phyloP scores from a whole-genome alignment of 2,329 filamentous ascomycete species.

The Colletotrichum cuscutae region DNA sequence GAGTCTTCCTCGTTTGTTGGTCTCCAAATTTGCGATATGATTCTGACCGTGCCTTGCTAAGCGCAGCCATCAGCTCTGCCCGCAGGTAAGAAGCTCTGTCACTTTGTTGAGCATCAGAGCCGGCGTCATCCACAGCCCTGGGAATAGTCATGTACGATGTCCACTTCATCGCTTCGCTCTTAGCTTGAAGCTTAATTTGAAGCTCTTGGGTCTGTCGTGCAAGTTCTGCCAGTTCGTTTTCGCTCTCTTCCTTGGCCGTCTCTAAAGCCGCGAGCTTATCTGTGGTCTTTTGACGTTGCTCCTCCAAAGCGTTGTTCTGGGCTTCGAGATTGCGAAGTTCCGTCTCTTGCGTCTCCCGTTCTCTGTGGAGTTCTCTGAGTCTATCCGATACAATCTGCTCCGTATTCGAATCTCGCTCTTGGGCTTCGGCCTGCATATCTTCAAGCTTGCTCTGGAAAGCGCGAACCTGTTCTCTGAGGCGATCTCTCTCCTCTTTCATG shows the following conservation, averaged over 20 bases:
- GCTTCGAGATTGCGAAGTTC: conserved; percentile 2
- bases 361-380: neutral
- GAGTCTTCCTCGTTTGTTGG: neutral
- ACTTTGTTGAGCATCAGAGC: neutral
- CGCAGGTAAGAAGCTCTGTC: neutral
- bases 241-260: neutral
- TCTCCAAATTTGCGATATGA: neutral
- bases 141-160: neutral
- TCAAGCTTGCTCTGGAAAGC: neutral
- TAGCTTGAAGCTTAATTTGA: conserved; percentile 5
- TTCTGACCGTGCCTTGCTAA: neutral
- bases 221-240: neutral
- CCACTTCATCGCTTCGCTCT: conserved; percentile 11
- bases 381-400: neutral
- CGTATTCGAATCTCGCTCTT: neutral
- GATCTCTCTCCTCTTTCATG: conserved; percentile 4
- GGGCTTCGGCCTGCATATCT: neutral
- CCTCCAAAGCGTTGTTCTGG: conserved; percentile 1
- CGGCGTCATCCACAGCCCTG: neutral
- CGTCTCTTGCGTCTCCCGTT: neutral
- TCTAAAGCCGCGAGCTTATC: neutral
- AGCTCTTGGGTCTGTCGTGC: neutral
- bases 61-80: neutral
- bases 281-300: neutral
- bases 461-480: neutral